Evolutionary conservation across 2,329 filamentous ascomycete genomes (phyloP).

Genomic region (Stromatinia cepivora): DNA sequence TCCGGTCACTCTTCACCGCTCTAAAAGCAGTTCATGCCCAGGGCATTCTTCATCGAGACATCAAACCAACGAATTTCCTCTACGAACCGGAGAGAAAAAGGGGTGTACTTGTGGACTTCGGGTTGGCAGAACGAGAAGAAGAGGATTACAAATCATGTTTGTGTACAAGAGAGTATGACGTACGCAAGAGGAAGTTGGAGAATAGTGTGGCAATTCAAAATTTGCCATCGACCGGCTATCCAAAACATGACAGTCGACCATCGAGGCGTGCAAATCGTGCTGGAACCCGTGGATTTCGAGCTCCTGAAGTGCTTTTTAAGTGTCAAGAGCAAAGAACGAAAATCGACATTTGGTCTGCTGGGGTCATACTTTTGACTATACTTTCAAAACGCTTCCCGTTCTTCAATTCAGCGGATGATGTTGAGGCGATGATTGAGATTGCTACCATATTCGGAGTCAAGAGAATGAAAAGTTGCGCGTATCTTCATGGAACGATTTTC

Average conservation of each 20-base stretch:
- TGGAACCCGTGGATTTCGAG: constrained; percentile 91
- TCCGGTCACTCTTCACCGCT: constrained; percentile 83
- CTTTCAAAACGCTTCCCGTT: constrained; percentile 92
- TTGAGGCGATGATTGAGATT: constrained; percentile 97
- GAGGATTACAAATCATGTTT: constrained; percentile 76
- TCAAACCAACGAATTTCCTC: constrained; percentile 96
- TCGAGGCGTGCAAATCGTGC: constrained; percentile 91
- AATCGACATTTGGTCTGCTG: constrained; percentile 95
- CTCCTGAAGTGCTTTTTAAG: constrained; percentile 94
- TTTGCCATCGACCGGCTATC: constrained; percentile 66
- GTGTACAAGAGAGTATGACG: constrained; percentile 55
- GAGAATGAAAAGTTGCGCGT: constrained; percentile 79
- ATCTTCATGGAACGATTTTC: constrained; percentile 86
- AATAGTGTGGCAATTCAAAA: constrained; percentile 58
- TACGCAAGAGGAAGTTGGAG: constrained; percentile 62
- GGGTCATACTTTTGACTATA: constrained; percentile 95
- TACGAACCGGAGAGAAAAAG: constrained; percentile 79
- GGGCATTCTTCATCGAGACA: constrained; percentile 88
- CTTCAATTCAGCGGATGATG: constrained; percentile 97
- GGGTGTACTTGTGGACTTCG: constrained; percentile 97
- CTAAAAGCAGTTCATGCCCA: constrained; percentile 79
- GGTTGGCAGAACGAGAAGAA: constrained; percentile 84
- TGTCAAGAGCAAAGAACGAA: constrained; percentile 92
- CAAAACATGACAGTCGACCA: constrained; percentile 84
- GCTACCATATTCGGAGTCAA: constrained; percentile 87